Percentiles rank a stretch among this genome's conserved stretches.
Conservation (phyloP, 2,329 filamentous ascomycete genomes). For the Trichoderma hamatum region DNA sequence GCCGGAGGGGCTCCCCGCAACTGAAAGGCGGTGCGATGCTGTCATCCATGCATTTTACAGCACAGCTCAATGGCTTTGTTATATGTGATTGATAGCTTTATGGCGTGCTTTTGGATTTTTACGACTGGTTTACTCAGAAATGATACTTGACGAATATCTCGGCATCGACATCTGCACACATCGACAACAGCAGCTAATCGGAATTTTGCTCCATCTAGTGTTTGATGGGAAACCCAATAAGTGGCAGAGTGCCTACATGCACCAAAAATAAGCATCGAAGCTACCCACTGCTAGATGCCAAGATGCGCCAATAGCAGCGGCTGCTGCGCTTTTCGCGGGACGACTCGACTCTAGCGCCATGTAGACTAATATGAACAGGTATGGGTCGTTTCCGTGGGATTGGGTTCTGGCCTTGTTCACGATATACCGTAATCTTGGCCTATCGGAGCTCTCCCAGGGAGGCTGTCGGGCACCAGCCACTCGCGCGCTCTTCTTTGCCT, state of each 20-base stretch:
- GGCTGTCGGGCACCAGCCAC: not conserved
- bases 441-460: not conserved
- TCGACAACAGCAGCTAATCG: not conserved
- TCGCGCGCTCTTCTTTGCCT: not conserved
- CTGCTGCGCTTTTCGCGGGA: not conserved
- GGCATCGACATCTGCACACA: not conserved
- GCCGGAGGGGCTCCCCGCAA: slow-evolving; percentile 18
- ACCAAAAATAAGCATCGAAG: not conserved
- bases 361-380: not conserved
- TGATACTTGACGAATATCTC: not conserved
- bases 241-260: not conserved
- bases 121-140: not conserved
- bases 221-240: not conserved
- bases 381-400: slow-evolving; percentile 25
- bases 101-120: not conserved
- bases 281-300: not conserved
- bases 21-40: not conserved
- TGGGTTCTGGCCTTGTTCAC: not conserved
- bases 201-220: not conserved
- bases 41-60: not conserved
- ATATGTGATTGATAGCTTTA: not conserved
- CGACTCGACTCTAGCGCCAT: slow-evolving; percentile 26
- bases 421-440: not conserved
- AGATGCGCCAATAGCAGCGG: slow-evolving; percentile 19
- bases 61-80: not conserved